These are phyloP conservation scores for Claviceps citrina DNA, from an alignment of 2,329 filamentous ascomycete genomes.

Conservation along the genomic window DNA sequence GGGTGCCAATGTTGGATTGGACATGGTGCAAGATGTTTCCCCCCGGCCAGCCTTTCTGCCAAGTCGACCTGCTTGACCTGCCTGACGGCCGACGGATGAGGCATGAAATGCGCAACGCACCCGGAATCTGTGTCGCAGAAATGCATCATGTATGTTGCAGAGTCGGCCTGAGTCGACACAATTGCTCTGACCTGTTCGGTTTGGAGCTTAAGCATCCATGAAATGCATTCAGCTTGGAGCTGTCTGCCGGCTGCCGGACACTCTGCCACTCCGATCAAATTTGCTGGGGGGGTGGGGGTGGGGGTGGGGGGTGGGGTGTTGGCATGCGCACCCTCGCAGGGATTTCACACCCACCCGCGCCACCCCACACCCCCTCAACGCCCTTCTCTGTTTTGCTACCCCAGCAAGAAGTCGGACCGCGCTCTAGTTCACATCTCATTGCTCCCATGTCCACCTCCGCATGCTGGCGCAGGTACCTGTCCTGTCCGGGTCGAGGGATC, in stretches of 20 bases:
- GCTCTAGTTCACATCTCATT: background rate
- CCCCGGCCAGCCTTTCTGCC: background rate
- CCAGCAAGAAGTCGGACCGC: background rate
- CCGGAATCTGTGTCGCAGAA: background rate
- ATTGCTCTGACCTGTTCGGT: background rate
- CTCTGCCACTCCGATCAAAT: background rate
- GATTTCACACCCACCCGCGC: background rate
- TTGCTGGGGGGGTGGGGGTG: background rate
- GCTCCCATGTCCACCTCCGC: background rate
- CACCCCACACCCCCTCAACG: too few relatives aligned
- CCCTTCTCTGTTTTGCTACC: too few relatives aligned
- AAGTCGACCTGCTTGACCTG: background rate
- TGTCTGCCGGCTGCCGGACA: background rate
- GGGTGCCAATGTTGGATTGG: background rate
- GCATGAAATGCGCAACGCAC: background rate
- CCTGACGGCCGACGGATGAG: constrained; percentile 1
- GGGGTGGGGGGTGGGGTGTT: background rate
- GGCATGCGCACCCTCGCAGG: background rate
- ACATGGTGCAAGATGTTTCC: background rate
- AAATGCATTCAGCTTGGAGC: too few relatives aligned
- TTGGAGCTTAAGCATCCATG: too few relatives aligned
- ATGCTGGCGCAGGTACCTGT: constrained; percentile 9
- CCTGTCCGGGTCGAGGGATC: too few relatives aligned
- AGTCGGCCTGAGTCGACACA: background rate
- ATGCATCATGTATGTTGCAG: too few relatives aligned